Evolutionary conservation across 2,329 filamentous ascomycete genomes (phyloP), one percentile per base, ranked within the genome.

Genomic region (Venturia carpophila): DNA sequence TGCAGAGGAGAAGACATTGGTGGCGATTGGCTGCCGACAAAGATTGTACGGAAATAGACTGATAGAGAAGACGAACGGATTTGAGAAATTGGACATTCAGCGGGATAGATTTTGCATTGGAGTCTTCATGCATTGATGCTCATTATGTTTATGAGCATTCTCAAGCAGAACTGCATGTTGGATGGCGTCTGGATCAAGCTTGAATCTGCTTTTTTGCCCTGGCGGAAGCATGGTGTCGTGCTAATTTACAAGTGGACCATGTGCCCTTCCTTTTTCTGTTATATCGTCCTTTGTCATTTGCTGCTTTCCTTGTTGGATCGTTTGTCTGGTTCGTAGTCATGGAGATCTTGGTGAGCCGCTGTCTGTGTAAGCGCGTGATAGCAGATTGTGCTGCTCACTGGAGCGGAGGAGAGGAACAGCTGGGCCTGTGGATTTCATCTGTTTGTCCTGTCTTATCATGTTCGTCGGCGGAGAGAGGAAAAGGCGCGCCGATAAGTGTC

Each of bases 201-300:
- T 58, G 37, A 27, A 58, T 52, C 17, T 37, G 52, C 52, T 58
- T 58, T 37, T n/a, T 27, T 37, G 52, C 27, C 52, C 17, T 58
- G 34, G 24, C 37, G 17, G 15, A 15, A 52, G 52, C 52, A 37
- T 58, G 52, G 52, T 19, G 52, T 58, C 30, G 52, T 58, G 52
- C 52, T 58, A 58, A 37, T 58, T 55, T 58, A 58, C 52, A 58
- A 37, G 37, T 58, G 27, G 27, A 58, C 52, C 52, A 11, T 58
- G 19, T n/a, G 52, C 52, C 52, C 17, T n/a, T 58, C 52, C 52
- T 13, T 58, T 58, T 13, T 6, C 37, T 58, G 6, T 58, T 37
- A 30, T 9, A 34, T 19, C 21, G 47, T 30, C 21, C 2, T 27
- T 58, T 58, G 52, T 58, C 30, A 58, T 39, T 37, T 37, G 30